Evolutionary conservation across 352 stramenopile genomes (phyloP), one percentile per base, ranked within the genome.

Genomic region (Pseudoperonospora humuli): DNA sequence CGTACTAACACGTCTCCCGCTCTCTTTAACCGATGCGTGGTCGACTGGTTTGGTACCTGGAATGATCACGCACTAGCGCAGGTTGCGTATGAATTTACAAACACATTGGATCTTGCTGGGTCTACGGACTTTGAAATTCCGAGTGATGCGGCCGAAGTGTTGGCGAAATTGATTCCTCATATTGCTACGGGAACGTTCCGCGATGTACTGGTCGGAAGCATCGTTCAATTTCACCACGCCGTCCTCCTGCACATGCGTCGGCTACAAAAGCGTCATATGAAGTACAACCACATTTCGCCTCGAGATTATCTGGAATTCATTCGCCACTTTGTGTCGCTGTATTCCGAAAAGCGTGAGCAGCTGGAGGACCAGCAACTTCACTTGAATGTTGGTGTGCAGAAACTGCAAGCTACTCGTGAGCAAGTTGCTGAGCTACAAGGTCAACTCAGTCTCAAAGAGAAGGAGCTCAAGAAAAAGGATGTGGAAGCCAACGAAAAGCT

Each of bases 31-130:
- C 83, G 97, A 50, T 98, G 96, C 60, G 96, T 99, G 17, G 95
- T 99, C 15, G 96, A 99, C 64, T 99, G 97, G 97, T 99, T 99
- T 67, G 97, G 97, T 18, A 98, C 95, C 14, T 99, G 97, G 97
- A 95, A 95, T 48, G 69, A 85, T 37, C 92, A 97, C 48, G 96
- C 97, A 15, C 80, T 99, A 41, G 94, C 92, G n/a, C 96, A 99
- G 68, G 96, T 99, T 23, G 92, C 90, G 29, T 96, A 97, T 55
- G 95, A 98, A 59, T 98, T 98, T 54, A 98, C 95, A 7, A 89
- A 93, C 19, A 86, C 76, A 7, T 64, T 98, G 23, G 95, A 98
- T 60, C 81, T 99, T 47, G 91, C 95, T 19, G 83, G 95, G 29
- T 77, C 85, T 8, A 72, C 88, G 26, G 77, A 75, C 13, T 94